Base-by-base conservation (phyloP, 1,139 yeast genomes). In the Geotrichum phurueaensis region DNA sequence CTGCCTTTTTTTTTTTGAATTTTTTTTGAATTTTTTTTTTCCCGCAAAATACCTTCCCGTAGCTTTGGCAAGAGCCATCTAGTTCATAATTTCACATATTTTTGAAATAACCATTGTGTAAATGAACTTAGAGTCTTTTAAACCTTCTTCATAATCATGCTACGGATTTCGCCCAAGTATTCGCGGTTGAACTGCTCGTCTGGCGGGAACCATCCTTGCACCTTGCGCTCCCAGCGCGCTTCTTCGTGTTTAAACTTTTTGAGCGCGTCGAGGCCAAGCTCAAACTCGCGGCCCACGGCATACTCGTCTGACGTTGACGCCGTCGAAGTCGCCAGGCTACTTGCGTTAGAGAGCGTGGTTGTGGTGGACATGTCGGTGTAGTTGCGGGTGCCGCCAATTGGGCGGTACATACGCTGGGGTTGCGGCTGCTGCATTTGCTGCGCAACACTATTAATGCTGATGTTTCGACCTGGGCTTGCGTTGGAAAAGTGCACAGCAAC, bases 151-250 rank as follows among this genome's bases (percentile, higher is more conserved):
- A 73, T 72, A 2, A 83, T 84, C 81, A 83, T 78, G 62, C 78
- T 78, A 53, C 86, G 71, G 53, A 83, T 82, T 66, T 83, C 87
- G 78, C 82, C 78, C 65, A 78, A 75, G 67, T 79, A 77, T 52
- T 80, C 83, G 43, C 74, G 69, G 61, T 74, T 78, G 63, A 70
- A 65, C 5, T 56, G 68, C 60, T 77, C 82, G 54, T 77, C 73
- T 10, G 77, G 76, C 10, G 75, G 72, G 65, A 82, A 82, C 88
- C 88, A 84, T 63, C 81, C 78, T 57, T 72, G 73, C 15, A 80
- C 79, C 65, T 82, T 83, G 65, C 78, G 75, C 45, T 65, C 68
- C 71, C 85, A 79, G 65, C 80, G 78, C 39, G 71, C 74, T 68
- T 84, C 86, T 67, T 84, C 87, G 60, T 78, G 80, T 53, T 71